Base-by-base conservation (phyloP, 768 basidiomycete genomes). In the Phaeotremella fagi region DNA sequence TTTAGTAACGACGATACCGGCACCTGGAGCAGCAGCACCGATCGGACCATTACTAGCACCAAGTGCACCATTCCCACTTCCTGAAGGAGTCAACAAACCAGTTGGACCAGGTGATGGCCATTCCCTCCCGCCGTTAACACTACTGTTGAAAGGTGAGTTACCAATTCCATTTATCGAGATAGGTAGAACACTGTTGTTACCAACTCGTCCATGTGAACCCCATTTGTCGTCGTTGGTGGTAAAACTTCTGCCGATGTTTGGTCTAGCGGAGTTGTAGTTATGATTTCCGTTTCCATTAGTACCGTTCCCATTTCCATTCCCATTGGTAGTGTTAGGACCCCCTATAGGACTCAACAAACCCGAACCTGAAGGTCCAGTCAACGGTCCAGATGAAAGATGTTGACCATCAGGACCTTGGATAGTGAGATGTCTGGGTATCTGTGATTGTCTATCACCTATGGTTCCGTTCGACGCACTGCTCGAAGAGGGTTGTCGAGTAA, bases 1-100 rank as follows among this genome's bases (percentile, higher is more conserved):
- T 76, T 97, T 97, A 50, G 89, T 86, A 43, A 95, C 82, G 52
- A 87, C 78, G 9, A 90, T 66, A 0, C 65, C 65, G 15, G 57
- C 65, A 18, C 64, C 64, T 12, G 68, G 68, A 2, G 56, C 55
- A 4, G 63, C 63, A 11, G 50, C 54, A 15, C 58, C 54, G 15
- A 57, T 57, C 15, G 51, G 45, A 36, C 43, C 50, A 38, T 52
- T 52, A 26, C 62, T 50, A 46, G 54, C 29, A 33, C 48, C 53
- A 2, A 44, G 25, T 16, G 35, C 46, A n/a, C 54, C 55, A 3
- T 47, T 42, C 18, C 31, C 48, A 46, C 23, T 54, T 7, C 28
- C 20, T 16, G 42, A 20, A 26, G 58, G 53, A 22, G 55, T 60
- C 2, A 48, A 4, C 47, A 55, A 20, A 2, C 57, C 54, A 1